phyloP scores from a whole-genome alignment of 1,139 yeast species.

The Debaryomycetaceae sp. region DNA sequence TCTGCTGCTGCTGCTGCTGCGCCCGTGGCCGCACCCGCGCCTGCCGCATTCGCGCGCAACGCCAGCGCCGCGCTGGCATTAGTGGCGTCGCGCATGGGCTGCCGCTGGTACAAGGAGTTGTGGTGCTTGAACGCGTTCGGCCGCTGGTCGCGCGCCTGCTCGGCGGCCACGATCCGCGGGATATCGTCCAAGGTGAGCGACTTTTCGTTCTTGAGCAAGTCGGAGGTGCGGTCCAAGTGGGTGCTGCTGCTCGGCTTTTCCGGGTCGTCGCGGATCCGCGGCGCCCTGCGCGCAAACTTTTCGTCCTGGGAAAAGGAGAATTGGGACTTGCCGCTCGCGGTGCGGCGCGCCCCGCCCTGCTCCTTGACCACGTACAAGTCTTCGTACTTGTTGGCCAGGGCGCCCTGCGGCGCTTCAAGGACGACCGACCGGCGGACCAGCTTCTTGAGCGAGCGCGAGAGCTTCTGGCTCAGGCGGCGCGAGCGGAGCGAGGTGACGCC shows the following conservation, averaged over 20 bases:
- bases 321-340: conserved; percentile 11
- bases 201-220: conserved; percentile 66
- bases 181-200: conserved; percentile 90
- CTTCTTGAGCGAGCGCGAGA: conserved; percentile 45
- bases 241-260: conserved; percentile 16
- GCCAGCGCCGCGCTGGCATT: conserved; percentile 8
- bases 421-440: conserved; percentile 35
- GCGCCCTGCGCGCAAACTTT: conserved; percentile 23
- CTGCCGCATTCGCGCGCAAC: no score
- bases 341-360: conserved; percentile 5
- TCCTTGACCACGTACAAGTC: conserved; percentile 1
- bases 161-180: conserved; percentile 94
- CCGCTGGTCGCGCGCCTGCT: conserved; percentile 86
- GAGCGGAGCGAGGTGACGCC: conserved; percentile 75
- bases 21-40: background rate
- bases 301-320: conserved; percentile 16
- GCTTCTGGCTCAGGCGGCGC: conserved; percentile 56
- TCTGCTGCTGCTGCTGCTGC: no score
- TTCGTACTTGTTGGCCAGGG: conserved; percentile 19
- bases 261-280: conserved; percentile 39
- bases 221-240: conserved; percentile 46
- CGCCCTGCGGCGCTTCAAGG: conserved; percentile 48
- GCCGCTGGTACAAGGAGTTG: conserved; percentile 32
- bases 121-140: conserved; percentile 79
- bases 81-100: conserved; percentile 14